Percentiles rank a stretch among this genome's conserved stretches.
These are phyloP conservation scores for Lepiota brunneoincarnata DNA, from an alignment of 768 basidiomycete genomes.

Conservation along the genomic window DNA sequence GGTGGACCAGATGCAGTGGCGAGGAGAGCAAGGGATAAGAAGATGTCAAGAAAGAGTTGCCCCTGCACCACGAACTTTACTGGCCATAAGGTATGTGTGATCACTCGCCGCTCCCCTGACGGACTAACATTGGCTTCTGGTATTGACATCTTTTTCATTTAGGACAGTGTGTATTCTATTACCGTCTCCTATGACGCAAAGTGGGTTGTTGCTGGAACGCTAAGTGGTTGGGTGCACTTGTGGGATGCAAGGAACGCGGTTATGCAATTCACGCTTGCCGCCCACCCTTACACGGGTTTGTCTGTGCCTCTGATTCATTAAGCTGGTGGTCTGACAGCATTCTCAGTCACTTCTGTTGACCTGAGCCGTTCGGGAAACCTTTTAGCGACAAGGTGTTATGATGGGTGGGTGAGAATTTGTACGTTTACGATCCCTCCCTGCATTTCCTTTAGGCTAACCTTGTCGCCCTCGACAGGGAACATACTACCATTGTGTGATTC, in stretches of 20 bases:
- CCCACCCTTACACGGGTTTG: slow-evolving; percentile 25
- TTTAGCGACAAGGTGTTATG: slow-evolving; percentile 31
- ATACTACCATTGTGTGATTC: neutral
- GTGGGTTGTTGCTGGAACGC: slow-evolving; percentile 73
- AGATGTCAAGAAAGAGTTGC: slow-evolving; percentile 40
- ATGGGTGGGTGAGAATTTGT: slow-evolving; percentile 33
- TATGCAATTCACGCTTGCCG: slow-evolving; percentile 76
- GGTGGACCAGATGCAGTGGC: slow-evolving; percentile 42
- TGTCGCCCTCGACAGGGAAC: slow-evolving; percentile 1
- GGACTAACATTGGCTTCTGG: slow-evolving; percentile 47
- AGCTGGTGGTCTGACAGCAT: neutral
- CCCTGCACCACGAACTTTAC: slow-evolving; percentile 73
- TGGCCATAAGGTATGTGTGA: slow-evolving; percentile 71
- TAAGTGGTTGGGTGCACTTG: slow-evolving; percentile 80
- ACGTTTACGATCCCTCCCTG: slow-evolving; percentile 8
- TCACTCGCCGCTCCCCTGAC: slow-evolving; percentile 26
- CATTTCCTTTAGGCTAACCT: neutral
- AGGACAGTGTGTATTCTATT: slow-evolving; percentile 47
- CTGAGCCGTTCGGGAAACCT: slow-evolving; percentile 28
- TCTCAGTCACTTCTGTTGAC: slow-evolving; percentile 29
- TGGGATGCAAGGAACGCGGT: slow-evolving; percentile 58
- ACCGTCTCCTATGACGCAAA: slow-evolving; percentile 77
- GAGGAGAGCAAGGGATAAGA: slow-evolving; percentile 51
- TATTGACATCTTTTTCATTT: slow-evolving; percentile 30
- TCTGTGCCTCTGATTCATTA: neutral